Conservation (phyloP, 176 grass and related monocot genomes). For the Rhynchospora pubera region DNA sequence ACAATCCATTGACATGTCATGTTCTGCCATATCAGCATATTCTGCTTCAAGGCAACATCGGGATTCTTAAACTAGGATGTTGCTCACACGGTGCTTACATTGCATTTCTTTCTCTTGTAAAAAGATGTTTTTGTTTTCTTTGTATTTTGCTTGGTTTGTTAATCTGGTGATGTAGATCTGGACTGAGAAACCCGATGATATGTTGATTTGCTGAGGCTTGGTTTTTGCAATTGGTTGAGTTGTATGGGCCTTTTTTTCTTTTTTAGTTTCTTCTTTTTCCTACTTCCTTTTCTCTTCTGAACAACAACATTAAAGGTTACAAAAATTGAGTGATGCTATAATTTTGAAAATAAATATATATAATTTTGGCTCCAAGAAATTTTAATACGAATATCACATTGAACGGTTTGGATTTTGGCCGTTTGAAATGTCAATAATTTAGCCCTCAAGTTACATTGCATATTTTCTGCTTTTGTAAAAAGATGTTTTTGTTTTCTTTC, state of each 20-base stretch:
- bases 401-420: no score
- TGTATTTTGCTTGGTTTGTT: not conserved
- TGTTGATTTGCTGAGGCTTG: not conserved
- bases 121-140: not conserved
- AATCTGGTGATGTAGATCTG: not conserved
- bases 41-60: conserved; percentile 15
- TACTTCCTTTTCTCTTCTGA: no score
- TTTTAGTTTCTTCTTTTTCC: not conserved
- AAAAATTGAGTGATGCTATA: no score
- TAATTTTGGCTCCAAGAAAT: no score
- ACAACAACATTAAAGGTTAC: no score
- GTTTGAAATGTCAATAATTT: no score
- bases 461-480: not conserved
- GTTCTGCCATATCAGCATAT: conserved; percentile 15
- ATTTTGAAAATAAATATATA: no score
- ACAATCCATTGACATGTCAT: conserved; percentile 26
- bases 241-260: not conserved
- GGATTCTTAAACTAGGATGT: not conserved
- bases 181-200: not conserved
- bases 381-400: no score
- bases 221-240: no score
- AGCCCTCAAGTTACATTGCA: not conserved
- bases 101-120: not conserved
- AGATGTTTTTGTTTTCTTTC: not conserved
- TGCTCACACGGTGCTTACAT: not conserved